phyloP scores from a whole-genome alignment of 73 alveolate genomes.

The Blepharisma japonicum region DNA sequence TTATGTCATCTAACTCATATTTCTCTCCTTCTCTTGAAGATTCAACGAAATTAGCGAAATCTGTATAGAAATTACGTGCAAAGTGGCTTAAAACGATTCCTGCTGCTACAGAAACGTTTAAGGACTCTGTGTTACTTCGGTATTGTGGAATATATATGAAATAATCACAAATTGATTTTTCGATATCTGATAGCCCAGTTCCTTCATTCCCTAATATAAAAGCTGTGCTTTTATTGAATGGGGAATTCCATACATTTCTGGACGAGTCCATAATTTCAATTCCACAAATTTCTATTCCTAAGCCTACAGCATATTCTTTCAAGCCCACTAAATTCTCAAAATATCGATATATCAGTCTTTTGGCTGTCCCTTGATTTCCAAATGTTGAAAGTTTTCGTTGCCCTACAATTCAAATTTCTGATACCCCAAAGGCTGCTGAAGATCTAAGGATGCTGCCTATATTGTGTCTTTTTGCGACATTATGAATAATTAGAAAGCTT shows the following conservation, averaged over 20 bases:
- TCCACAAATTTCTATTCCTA: constrained; percentile 65
- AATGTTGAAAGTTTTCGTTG: constrained; percentile 42
- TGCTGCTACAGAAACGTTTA: constrained; percentile 61
- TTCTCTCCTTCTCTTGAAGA: constrained; percentile 6
- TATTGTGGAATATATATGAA: constrained; percentile 64
- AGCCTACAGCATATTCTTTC: constrained; percentile 50
- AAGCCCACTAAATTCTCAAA: constrained; percentile 56
- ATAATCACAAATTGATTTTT: constrained; percentile 61
- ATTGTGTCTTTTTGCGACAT: constrained; percentile 52
- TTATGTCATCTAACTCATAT: background rate
- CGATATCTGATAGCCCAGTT: constrained; percentile 50
- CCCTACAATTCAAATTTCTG: constrained; percentile 48
- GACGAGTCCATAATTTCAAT: constrained; percentile 77
- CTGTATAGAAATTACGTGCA: constrained; percentile 24
- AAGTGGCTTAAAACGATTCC: constrained; percentile 59
- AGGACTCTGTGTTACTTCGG: constrained; percentile 48
- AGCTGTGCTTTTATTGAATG: constrained; percentile 73
- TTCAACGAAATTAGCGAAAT: constrained; percentile 21
- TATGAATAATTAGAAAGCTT: constrained; percentile 29
- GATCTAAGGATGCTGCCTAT: constrained; percentile 46
- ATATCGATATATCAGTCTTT: constrained; percentile 39
- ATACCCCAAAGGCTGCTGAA: constrained; percentile 56
- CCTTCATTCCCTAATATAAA: constrained; percentile 72
- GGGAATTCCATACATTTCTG: constrained; percentile 65
- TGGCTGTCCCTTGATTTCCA: constrained; percentile 58